Conservation (phyloP, 148 eudicot species). For the Chenopodium suecicum region DNA sequence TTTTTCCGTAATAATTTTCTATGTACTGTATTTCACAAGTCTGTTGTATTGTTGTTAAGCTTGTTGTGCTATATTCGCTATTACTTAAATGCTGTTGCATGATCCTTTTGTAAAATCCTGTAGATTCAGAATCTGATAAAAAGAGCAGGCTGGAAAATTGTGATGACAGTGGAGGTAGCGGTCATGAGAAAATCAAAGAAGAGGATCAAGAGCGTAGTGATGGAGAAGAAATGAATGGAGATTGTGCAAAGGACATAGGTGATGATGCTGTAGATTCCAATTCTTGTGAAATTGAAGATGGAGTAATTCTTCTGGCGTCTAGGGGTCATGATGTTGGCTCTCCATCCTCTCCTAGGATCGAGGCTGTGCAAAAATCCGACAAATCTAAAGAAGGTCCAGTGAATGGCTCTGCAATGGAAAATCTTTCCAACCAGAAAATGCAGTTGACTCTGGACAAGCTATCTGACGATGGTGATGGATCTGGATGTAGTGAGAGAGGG, state of each 20-base stretch:
- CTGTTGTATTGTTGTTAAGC: neutral
- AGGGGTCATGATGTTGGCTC: neutral
- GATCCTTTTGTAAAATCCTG: conserved; percentile 11
- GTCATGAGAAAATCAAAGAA: conserved; percentile 17
- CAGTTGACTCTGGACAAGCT: conserved; percentile 18
- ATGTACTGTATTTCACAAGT: neutral
- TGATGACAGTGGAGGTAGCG: conserved; percentile 17
- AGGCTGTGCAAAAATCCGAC: conserved; percentile 15
- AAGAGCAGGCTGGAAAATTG: conserved; percentile 1
- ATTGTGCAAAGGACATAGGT: conserved; percentile 14
- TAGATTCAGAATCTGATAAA: conserved; percentile 29
- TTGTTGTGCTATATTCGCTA: neutral
- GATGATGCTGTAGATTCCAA: conserved; percentile 11
- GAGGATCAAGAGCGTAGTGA: conserved; percentile 17
- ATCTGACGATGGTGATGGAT: conserved; percentile 22
- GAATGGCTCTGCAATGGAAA: conserved; percentile 18
- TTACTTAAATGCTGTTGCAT: neutral
- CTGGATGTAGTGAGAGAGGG: conserved; percentile 16
- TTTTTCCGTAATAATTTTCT: neutral
- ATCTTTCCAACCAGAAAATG: conserved; percentile 24
- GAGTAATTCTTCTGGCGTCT: conserved; percentile 18
- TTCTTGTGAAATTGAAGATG: conserved; percentile 22
- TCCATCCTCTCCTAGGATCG: conserved; percentile 12
- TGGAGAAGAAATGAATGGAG: conserved; percentile 25
- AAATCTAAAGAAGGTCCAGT: conserved; percentile 12